These are phyloP conservation scores for Calonectria pseudoreteaudii DNA, from an alignment of 2,329 filamentous ascomycete genomes.

Conservation along the genomic window DNA sequence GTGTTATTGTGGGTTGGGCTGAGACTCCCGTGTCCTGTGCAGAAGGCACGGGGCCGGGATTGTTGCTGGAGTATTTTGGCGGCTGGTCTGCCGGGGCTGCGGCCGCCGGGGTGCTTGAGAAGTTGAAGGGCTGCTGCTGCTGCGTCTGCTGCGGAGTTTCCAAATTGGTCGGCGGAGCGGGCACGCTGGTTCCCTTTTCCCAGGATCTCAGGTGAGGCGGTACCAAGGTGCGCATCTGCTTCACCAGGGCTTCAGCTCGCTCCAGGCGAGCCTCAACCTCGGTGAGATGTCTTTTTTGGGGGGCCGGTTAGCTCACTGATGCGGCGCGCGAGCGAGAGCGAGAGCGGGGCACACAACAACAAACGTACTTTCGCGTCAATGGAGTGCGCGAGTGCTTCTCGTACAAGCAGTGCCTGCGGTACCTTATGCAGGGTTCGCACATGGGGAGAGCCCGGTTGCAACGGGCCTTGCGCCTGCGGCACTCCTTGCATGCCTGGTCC, in stretches of 20 bases:
- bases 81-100: not conserved
- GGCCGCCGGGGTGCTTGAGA: slow-evolving; percentile 16
- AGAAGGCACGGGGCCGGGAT: not conserved
- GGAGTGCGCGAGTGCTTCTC: slow-evolving; percentile 61
- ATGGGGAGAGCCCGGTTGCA: slow-evolving; percentile 53
- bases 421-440: slow-evolving; percentile 55
- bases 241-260: slow-evolving; percentile 46
- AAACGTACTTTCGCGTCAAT: slow-evolving; percentile 57
- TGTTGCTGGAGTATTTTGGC: not conserved
- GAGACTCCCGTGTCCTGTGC: not conserved
- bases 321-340: not conserved
- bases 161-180: not conserved
- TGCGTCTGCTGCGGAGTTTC: not conserved
- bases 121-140: slow-evolving; percentile 25
- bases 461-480: slow-evolving; percentile 53
- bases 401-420: slow-evolving; percentile 60
- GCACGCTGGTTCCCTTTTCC: slow-evolving; percentile 14
- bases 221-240: slow-evolving; percentile 45
- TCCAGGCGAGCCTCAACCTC: slow-evolving; percentile 57
- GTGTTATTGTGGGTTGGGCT: not conserved
- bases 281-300: slow-evolving; percentile 55
- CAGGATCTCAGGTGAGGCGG: slow-evolving; percentile 40
- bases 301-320: slow-evolving; percentile 20
- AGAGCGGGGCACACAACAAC: not conserved
- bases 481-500: slow-evolving; percentile 55